Evolutionary conservation across 1,139 yeast species (phyloP).

Genomic region (Geotrichum australiense): DNA sequence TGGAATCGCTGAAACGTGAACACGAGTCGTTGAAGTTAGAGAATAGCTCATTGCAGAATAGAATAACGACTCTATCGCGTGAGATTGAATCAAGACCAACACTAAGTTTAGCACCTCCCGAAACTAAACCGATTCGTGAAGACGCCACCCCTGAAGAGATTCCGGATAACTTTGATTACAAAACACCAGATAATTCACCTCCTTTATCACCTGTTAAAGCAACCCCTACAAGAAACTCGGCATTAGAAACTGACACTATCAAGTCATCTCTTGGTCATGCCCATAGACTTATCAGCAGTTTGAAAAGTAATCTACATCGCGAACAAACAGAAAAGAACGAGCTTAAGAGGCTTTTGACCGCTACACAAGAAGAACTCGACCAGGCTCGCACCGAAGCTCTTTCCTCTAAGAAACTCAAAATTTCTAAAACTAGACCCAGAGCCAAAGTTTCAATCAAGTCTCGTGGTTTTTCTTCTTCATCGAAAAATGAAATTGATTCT

Average conservation of each 20-base stretch:
- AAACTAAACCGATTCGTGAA: conserved; percentile 12
- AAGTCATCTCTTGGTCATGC: conserved; percentile 62
- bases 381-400: not conserved
- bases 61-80: conserved; percentile 18
- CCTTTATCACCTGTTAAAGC: conserved; percentile 40
- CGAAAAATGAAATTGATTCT: not conserved
- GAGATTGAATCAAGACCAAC: conserved; percentile 17
- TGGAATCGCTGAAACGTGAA: conserved; percentile 21
- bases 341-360: conserved; percentile 27
- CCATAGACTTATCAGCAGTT: conserved; percentile 38
- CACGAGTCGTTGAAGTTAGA: conserved; percentile 26
- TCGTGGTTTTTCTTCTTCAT: not conserved
- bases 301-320: conserved; percentile 28
- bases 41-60: conserved; percentile 22
- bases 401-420: conserved; percentile 10
- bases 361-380: conserved; percentile 26
- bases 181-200: conserved; percentile 34
- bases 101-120: conserved; percentile 24
- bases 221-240: conserved; percentile 45
- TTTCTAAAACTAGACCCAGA: conserved; percentile 1
- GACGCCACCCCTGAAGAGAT: conserved; percentile 23
- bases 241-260: conserved; percentile 61
- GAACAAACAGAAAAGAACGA: conserved; percentile 35
- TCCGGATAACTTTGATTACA: conserved; percentile 19
- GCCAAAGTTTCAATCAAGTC: not conserved